These are phyloP conservation scores for Boletellus deceptivus DNA, from an alignment of 1,284 basidiomycete genomes.

Conservation along the genomic window DNA sequence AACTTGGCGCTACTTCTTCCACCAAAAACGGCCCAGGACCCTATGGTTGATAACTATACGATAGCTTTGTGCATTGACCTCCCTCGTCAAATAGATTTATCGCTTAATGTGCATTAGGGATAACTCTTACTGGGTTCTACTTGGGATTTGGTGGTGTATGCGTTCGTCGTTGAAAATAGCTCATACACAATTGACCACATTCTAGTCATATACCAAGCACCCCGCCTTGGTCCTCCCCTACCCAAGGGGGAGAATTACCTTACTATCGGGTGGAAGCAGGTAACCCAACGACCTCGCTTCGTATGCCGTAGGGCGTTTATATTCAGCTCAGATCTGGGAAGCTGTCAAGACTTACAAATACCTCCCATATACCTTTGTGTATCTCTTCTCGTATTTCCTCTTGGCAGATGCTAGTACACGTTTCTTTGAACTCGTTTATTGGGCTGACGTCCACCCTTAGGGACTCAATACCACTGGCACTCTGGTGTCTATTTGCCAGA, in stretches of 20 bases:
- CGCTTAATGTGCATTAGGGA: slow-evolving; percentile 40
- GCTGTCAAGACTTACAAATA: slow-evolving; percentile 69
- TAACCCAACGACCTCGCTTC: slow-evolving; percentile 13
- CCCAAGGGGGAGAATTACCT: slow-evolving; percentile 71
- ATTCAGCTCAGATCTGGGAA: slow-evolving; percentile 55
- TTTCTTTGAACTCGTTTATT: neutral
- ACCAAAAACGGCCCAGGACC: slow-evolving; percentile 46
- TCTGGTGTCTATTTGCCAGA: slow-evolving; percentile 74
- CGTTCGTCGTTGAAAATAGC: slow-evolving; percentile 3
- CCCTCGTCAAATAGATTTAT: neutral
- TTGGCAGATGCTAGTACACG: slow-evolving; percentile 57
- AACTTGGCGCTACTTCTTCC: slow-evolving; percentile 77
- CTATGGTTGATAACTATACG: slow-evolving; percentile 71
- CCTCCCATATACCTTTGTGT: slow-evolving; percentile 74
- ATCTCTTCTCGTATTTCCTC: slow-evolving; percentile 74
- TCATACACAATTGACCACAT: neutral
- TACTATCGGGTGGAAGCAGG: slow-evolving; percentile 81
- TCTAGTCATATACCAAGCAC: slow-evolving; percentile 73
- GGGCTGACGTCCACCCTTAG: slow-evolving; percentile 33
- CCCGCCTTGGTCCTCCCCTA: slow-evolving; percentile 68
- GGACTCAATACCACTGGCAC: slow-evolving; percentile 79
- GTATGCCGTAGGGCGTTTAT: slow-evolving; percentile 1
- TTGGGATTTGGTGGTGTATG: slow-evolving; percentile 82
- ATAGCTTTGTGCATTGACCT: slow-evolving; percentile 51
- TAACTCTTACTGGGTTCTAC: slow-evolving; percentile 72